These are phyloP conservation scores for Zygosaccharomyces siamensis DNA, from an alignment of 805 yeast species.

Conservation along the genomic window DNA sequence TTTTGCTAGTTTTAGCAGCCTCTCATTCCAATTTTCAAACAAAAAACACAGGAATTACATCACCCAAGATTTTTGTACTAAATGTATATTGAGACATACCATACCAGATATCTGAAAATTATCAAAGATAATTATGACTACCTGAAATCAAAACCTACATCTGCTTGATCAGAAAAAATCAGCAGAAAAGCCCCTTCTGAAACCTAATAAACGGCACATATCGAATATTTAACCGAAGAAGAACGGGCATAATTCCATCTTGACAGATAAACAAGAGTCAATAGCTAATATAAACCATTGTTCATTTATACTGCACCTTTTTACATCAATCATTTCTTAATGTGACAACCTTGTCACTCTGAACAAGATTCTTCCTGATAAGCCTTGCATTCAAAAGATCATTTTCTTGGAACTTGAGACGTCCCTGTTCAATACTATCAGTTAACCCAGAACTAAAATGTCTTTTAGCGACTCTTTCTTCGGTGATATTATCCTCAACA, in stretches of 20 bases:
- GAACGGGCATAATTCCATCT: conserved; percentile 5
- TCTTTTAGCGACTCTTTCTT: conserved; percentile 57
- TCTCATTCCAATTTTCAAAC: not conserved
- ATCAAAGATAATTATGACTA: not conserved
- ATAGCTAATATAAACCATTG: conserved; percentile 10
- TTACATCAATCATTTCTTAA: conserved; percentile 25
- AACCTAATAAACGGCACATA: not conserved
- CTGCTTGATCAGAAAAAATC: not conserved
- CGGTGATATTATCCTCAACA: conserved; percentile 42
- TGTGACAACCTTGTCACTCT: conserved; percentile 13
- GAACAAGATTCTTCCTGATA: conserved; percentile 21
- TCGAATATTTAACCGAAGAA: not conserved
- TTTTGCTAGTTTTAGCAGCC: not conserved
- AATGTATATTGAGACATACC: not conserved
- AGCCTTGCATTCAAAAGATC: conserved; percentile 61
- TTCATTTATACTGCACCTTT: conserved; percentile 1
- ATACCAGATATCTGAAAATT: not conserved
- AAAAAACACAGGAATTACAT: not conserved
- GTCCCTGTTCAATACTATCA: conserved; percentile 45
- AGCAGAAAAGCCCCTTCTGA: not conserved
- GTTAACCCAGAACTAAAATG: conserved; percentile 61
- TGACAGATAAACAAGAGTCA: conserved; percentile 15
- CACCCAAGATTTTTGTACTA: not conserved
- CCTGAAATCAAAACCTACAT: not conserved
- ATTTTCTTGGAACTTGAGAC: conserved; percentile 45